Evolutionary conservation across 805 yeast genomes (phyloP).

Genomic region (Suhomyces tanzawaensis): DNA sequence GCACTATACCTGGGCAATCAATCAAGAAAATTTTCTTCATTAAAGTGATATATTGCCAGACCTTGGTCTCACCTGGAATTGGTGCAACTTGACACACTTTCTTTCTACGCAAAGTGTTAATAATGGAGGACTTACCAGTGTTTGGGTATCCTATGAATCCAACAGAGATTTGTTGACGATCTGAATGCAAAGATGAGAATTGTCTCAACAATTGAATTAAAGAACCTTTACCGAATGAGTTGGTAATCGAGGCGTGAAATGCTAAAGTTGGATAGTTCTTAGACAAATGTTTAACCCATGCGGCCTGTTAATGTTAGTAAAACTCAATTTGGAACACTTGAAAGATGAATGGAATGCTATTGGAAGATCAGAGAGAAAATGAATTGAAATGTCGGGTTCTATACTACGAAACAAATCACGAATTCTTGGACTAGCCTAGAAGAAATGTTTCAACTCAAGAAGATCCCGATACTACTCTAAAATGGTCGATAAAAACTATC

Average conservation of each 20-base stretch:
- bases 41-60: constrained; percentile 96
- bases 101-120: constrained; percentile 88
- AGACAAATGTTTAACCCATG: constrained; percentile 95
- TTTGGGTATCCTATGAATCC: constrained; percentile 98
- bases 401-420: constrained; percentile 74
- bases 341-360: background rate
- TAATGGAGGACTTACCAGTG: constrained; percentile 96
- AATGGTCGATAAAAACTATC: constrained; percentile 42
- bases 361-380: constrained; percentile 1
- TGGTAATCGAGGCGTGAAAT: constrained; percentile 95
- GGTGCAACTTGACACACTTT: constrained; percentile 98
- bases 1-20: constrained; percentile 99
- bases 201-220: constrained; percentile 90
- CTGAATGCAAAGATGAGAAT: constrained; percentile 85
- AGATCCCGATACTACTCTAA: constrained; percentile 57
- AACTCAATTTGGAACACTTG: no score
- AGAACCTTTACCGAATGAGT: constrained; percentile 97
- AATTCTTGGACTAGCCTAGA: constrained; percentile 20
- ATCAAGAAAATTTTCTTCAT: constrained; percentile 94
- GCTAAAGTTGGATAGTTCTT: constrained; percentile 93
- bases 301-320: constrained; percentile 65
- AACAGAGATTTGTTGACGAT: constrained; percentile 93
- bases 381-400: constrained; percentile 63
- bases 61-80: constrained; percentile 98
- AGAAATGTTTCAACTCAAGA: constrained; percentile 75